Evolutionary conservation across 441 rosid genomes (phyloP).

Genomic region (Populus trichocarpa): DNA sequence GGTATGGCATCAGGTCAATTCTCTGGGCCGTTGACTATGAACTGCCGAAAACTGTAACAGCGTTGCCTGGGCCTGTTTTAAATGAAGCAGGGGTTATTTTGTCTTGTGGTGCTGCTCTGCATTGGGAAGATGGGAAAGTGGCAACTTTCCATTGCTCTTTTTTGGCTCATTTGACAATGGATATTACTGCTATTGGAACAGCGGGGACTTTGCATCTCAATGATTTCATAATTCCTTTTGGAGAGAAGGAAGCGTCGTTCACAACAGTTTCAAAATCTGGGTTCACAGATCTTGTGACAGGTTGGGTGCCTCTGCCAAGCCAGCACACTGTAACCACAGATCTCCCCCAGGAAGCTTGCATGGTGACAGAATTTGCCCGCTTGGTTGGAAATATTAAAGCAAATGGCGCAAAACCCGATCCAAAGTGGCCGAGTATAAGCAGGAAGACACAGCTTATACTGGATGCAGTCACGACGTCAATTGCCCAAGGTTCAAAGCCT

Average conservation of each 20-base stretch:
- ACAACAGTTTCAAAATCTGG: slow-evolving; percentile 35
- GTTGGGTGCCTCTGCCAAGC: slow-evolving; percentile 39
- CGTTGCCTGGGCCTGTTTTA: slow-evolving; percentile 41
- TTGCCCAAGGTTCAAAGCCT: slow-evolving; percentile 49
- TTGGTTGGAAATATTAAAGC: slow-evolving; percentile 48
- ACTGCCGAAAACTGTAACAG: slow-evolving; percentile 56
- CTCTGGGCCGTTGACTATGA: slow-evolving; percentile 57
- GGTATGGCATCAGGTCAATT: slow-evolving; percentile 65
- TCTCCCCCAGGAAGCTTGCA: slow-evolving; percentile 64
- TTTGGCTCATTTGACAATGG: slow-evolving; percentile 64
- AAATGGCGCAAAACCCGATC: slow-evolving; percentile 56
- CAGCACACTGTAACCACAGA: slow-evolving; percentile 40
- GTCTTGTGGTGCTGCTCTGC: slow-evolving; percentile 64
- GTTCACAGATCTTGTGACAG: slow-evolving; percentile 46
- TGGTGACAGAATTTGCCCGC: slow-evolving; percentile 72
- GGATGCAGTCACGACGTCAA: slow-evolving; percentile 61
- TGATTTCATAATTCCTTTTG: slow-evolving; percentile 60
- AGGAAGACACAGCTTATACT: slow-evolving; percentile 66
- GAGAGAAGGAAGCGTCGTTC: slow-evolving; percentile 55
- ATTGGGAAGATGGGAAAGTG: slow-evolving; percentile 55
- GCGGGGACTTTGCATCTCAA: slow-evolving; percentile 51
- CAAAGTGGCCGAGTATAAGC: slow-evolving; percentile 55
- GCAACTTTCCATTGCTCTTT: slow-evolving; percentile 73
- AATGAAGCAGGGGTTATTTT: slow-evolving; percentile 62
- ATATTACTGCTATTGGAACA: slow-evolving; percentile 59